Base-by-base conservation (phyloP, 495 filamentous ascomycete species). In the Talaromyces borbonicus region DNA sequence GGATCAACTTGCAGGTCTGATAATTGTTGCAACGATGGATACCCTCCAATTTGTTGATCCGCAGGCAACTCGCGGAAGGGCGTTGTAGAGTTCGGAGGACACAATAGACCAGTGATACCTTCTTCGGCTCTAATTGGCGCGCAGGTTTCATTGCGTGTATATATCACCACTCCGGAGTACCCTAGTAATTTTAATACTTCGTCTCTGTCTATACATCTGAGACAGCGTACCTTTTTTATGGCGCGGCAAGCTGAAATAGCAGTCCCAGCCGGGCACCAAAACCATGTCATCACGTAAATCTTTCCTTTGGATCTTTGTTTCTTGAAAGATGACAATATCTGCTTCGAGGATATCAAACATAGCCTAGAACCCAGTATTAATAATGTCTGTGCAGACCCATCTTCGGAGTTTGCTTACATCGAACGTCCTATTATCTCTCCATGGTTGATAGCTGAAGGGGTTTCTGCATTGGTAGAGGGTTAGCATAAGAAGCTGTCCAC, bases 231-330 rank as follows among this genome's bases (percentile, higher is more conserved):
- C 92, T 67, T 97, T 95, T 65, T 96, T 96, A 53, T 92, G 72
- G 57, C 79, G 84, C 6, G 92, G 92, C 5, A 98, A 72, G 56
- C 87, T 95, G 64, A 95, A 96, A 60, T 81, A 95, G 52, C 89
- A 94, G 60, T 98, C 92, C 92, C 92, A 98, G 19, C 92, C 92
- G 0, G 87, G 81, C 0, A 98, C 81, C 4, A 96, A 62, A 11
- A 98, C 89, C 90, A 98, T 96, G 59, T 95, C 92, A 69, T 97
- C 92, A 22, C 73, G 71, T 2, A 98, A 72, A 54, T 98, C 90
- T 57, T 95, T 96, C 16, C 84, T 77, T 57, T 98, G 92, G 40
- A 98, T 96, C 66, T 95, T 98, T 20, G 87, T 83, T 61, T 98
- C 92, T 59, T 98, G 92, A 66, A 97, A 85, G 51, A 95, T 76